These are phyloP conservation scores for Volutella citrinella DNA, from an alignment of 2,329 filamentous ascomycete species.

Conservation along the genomic window DNA sequence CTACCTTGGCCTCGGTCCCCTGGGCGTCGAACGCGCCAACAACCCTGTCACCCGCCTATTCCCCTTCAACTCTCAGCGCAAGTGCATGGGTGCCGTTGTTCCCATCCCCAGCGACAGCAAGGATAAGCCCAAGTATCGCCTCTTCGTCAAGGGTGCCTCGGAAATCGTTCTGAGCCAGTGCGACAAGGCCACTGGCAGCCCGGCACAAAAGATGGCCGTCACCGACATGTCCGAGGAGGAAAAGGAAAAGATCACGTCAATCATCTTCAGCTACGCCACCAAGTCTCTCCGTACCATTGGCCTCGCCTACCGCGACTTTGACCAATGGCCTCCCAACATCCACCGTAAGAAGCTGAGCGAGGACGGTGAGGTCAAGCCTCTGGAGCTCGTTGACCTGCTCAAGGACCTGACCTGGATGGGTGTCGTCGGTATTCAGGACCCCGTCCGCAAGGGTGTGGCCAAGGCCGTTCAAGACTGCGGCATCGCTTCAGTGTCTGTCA, in stretches of 20 bases:
- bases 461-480: slow-evolving; percentile 62
- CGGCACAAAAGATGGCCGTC: slow-evolving; percentile 37
- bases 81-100: slow-evolving; percentile 55
- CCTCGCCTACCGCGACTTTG: slow-evolving; percentile 69
- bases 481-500: slow-evolving; percentile 62
- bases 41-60: slow-evolving; percentile 47
- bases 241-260: slow-evolving; percentile 47
- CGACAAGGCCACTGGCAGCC: slow-evolving; percentile 48
- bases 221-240: slow-evolving; percentile 35
- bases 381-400: slow-evolving; percentile 52
- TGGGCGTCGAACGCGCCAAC: slow-evolving; percentile 44
- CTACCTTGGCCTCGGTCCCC: slow-evolving; percentile 45
- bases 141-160: slow-evolving; percentile 55
- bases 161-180: slow-evolving; percentile 50
- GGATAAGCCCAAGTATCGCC: slow-evolving; percentile 36
- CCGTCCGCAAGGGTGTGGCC: slow-evolving; percentile 59
- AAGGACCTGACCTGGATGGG: slow-evolving; percentile 37
- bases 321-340: slow-evolving; percentile 65
- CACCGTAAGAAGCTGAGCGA: slow-evolving; percentile 44
- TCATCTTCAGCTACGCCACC: slow-evolving; percentile 58
- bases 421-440: slow-evolving; percentile 64
- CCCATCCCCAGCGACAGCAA: slow-evolving; percentile 35
- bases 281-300: slow-evolving; percentile 71
- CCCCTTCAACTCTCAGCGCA: slow-evolving; percentile 52
- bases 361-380: slow-evolving; percentile 44